Evolutionary conservation across 1,139 yeast species (phyloP), one percentile per base, ranked within the genome.

Genomic region (Candida buenavistaensis): DNA sequence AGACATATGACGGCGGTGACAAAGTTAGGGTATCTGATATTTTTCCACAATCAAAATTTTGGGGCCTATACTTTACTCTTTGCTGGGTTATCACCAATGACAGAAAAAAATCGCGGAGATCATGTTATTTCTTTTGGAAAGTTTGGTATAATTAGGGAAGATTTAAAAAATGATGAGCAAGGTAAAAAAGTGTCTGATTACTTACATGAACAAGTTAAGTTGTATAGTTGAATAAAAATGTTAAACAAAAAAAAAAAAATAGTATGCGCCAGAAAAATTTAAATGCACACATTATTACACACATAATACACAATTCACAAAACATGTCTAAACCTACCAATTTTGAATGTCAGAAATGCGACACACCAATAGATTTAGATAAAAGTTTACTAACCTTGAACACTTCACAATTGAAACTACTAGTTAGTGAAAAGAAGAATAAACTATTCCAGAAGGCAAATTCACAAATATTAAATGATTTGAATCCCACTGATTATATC

Each of bases 261-360:
- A n/a, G n/a, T n/a, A n/a, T n/a, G n/a, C n/a, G n/a, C n/a, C n/a
- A n/a, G 29, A 16, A 23, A 12, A 5, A n/a, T 30, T 9, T 12
- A 26, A 3, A 6, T 19, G 22, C 3, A 7, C 23, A 28, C 14
- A n/a, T n/a, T n/a, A n/a, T n/a, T n/a, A n/a, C n/a, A 4, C 11
- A 13, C 11, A 27, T 11, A 17, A 16, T 13, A 15, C n/a, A n/a
- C n/a, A n/a, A n/a, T n/a, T n/a, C 2, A 6, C n/a, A 26, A 21
- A n/a, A 11, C 35, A 32, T 26, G 30, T 21, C 35, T 12, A 21
- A 13, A 6, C 12, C 17, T 14, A 22, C 13, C 8, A 14, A 6
- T 7, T 33, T 38, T 22, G 34, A 50, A 23, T 69, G 75, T 45
- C 68, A 56, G 43, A 52, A 59, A 43, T 69, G 75, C 49, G 52